Base-by-base conservation (phyloP, 305 asterid genomes). In the Fraxinus latifolia region DNA sequence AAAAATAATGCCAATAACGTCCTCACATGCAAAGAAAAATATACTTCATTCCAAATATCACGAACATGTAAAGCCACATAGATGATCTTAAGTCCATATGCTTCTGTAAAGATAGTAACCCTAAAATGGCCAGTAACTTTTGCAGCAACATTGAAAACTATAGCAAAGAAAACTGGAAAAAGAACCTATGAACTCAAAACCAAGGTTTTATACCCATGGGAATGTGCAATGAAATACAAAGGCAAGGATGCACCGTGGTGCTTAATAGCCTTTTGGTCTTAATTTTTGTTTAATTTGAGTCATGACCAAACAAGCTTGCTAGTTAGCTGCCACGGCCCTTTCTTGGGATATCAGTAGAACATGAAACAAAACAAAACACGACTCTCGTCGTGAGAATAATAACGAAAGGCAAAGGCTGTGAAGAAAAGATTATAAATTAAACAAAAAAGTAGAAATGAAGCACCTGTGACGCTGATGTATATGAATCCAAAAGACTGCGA, bases 401-500 rank as follows among this genome's bases (percentile, higher is more conserved):
- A 36, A 80, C 60, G 76, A 14, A 62, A 78, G 73, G 50, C 74
- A 75, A 7, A 37, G 75, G 12, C 77, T 34, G 68, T 17, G 58
- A 39, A 79, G 67, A 78, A 81, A 78, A 53, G 44, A 79, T 53
- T n/a, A 71, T 71, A 78, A 15, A 17, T 68, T 12, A 5, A 68
- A 75, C 34, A 73, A 53, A 12, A 53, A 79, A 21, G 76, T 25
- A 70, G 4, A 68, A 68, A 33, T 12, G 80, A 42, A 75, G 78
- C 85, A 96, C 99, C 95, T 92, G 98, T 31, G 92, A 62, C 77
- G 93, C 96, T 85, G 95, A 86, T 36, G 97, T 47, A 82, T 84
- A 86, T 7, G 97, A 86, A 85, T 96, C 99, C 90, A 96, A 85
- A 80, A 96, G 99, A 90, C 92, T 96, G 84, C 98, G 98, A 84